Base-by-base conservation (phyloP, 1,284 basidiomycete species). In the Ustilago trichophora region DNA sequence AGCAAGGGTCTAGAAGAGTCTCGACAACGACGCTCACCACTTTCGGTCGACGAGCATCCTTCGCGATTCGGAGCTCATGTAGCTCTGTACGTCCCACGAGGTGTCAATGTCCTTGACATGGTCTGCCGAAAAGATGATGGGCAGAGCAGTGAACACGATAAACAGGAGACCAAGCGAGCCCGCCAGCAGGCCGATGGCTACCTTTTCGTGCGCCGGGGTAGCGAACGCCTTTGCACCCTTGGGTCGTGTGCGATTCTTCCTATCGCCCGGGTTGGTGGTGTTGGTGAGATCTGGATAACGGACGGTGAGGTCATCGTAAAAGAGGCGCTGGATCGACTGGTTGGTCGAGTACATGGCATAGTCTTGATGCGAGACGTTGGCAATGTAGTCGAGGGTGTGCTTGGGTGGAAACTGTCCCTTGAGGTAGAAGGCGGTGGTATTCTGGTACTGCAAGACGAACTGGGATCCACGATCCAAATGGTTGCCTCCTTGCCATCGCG, bases 41-140 rank as follows among this genome's bases (percentile, higher is more conserved):
- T 68, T 68, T 35, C 65, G 65, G 32, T 68, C 58, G n/a, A 62
- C 65, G 12, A 68, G 58, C 58, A 68, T 62, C 36, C 58, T 51
- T 26, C 65, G 36, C 18, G 65, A 68, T 34, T 69, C 66, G 31
- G 50, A 42, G 51, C 66, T 59, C 45, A 63, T 38, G 51, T 69
- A 69, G 55, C 55, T 63, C 43, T 63, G 59, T 21, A 55, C 55
- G 31, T 69, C 66, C 66, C 59, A 63, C 18, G 52, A 52, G 3
- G 34, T 40, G 32, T 63, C 58, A 26, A 69, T 21, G 33, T 69
- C 55, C 35, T 49, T 51, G 51, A 67, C 53, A 10, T 53, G 53
- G 38, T 75, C 68, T 19, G 72, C 59, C 7, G 67, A 64, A 41
- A 77, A 77, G 44, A 76, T 45, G 57, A 70, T 72, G n/a, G 75